Evolutionary conservation across 345 rosid species (phyloP), one percentile per base, ranked within the genome.

Genomic region (Pistacia vera): DNA sequence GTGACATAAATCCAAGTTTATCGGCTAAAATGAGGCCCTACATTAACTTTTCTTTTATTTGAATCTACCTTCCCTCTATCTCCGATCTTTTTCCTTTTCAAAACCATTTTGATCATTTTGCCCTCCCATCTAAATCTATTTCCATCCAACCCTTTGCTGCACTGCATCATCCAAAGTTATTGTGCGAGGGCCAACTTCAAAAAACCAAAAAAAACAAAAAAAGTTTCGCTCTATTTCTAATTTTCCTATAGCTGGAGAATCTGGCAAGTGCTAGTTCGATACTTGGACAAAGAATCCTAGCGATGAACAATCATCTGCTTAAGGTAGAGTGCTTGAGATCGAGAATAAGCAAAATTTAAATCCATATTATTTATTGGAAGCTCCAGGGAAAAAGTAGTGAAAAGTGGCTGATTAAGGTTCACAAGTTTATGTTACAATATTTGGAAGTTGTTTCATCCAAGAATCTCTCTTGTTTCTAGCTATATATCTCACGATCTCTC

Each of bases 1-100:
- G 33, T 68, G 7, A 74, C 72, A 74, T 60, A 69, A 54, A 60
- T 85, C 81, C 83, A 80, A 77, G 85, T 63, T 77, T 78, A 82
- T 82, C 81, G 52, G 30, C 49, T 74, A 16, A 25, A 16, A 2
- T 16, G 30, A 52, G 80, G 80, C 49, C 78, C 81, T 75, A 74
- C 83, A 51, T 2, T 36, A 68, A 49, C 73, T 44, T 59, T 63
- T 38, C 3, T 20, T 56, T 46, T 12, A 57, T 72, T 65, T 63
- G 60, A 56, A 64, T 77, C 57, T 35, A 67, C 69, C 46, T 54
- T 11, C 16, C 20, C 2, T 70, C 3, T 46, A 48, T 55, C 33
- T 48, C n/a, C n/a, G 28, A 63, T 5, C 59, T 72, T 56, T 59
- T 72, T 6, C 12, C 20, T 71, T 59, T 57, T 17, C 8, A 36